These are phyloP conservation scores for Crithidia sp. DNA, from an alignment of 208 protist genomes.

Conservation along the genomic window DNA sequence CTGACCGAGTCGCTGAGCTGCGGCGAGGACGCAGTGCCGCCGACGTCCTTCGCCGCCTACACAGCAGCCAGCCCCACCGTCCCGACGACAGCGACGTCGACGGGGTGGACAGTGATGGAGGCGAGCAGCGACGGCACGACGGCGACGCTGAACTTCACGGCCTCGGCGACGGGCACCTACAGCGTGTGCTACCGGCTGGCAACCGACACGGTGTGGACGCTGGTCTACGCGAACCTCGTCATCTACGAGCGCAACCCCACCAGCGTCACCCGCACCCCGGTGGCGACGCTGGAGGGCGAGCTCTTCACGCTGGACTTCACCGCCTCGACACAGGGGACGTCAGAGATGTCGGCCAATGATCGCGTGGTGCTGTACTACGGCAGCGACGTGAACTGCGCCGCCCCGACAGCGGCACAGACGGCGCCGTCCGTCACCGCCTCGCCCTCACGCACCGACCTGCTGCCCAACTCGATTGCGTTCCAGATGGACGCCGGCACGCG, in stretches of 20 bases:
- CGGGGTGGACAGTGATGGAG: conserved; percentile 59
- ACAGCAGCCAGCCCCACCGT: conserved; percentile 23
- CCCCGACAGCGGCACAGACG: conserved; percentile 26
- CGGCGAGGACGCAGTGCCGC: conserved; percentile 60
- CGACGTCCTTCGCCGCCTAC: conserved; percentile 59
- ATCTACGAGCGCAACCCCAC: conserved; percentile 65
- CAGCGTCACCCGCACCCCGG: conserved; percentile 54
- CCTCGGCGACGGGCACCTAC: conserved; percentile 52
- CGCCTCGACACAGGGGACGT: conserved; percentile 17
- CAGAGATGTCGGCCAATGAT: conserved; percentile 44
- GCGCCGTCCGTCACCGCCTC: conserved; percentile 48
- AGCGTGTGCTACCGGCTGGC: conserved; percentile 88
- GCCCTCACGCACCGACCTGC: conserved; percentile 64
- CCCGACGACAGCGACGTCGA: conserved; percentile 17
- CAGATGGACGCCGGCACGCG: conserved; percentile 71
- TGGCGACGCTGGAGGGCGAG: conserved; percentile 69
- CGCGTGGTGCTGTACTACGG: conserved; percentile 71
- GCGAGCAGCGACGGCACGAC: conserved; percentile 40
- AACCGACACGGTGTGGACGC: conserved; percentile 84
- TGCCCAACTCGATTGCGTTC: conserved; percentile 66
- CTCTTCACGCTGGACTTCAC: conserved; percentile 87
- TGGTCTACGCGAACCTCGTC: conserved; percentile 80
- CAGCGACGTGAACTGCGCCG: conserved; percentile 51
- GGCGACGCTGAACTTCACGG: conserved; percentile 67
- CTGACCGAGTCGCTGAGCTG: conserved; percentile 69